phyloP scores from a whole-genome alignment of 805 yeast genomes.

The Blastobotrys americana region DNA sequence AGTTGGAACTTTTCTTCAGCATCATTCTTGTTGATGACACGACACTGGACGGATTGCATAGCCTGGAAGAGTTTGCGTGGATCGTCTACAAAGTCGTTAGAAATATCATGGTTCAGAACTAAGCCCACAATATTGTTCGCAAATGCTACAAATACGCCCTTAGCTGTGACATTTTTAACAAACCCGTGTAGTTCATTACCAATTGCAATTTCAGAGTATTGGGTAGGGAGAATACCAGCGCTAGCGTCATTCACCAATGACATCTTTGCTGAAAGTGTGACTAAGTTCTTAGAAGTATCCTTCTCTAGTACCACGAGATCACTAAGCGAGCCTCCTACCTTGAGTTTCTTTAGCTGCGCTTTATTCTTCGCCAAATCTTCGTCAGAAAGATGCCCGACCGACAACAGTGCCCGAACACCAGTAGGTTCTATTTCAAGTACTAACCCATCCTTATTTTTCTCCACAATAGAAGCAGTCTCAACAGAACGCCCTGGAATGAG shows the following conservation, averaged over 20 bases:
- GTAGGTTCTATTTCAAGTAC: constrained; percentile 50
- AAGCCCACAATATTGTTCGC: constrained; percentile 77
- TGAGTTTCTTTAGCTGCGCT: constrained; percentile 51
- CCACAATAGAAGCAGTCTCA: constrained; percentile 53
- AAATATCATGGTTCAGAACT: constrained; percentile 54
- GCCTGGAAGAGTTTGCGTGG: constrained; percentile 47
- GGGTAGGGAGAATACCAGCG: constrained; percentile 45
- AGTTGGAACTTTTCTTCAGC: constrained; percentile 65
- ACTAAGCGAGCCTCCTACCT: constrained; percentile 52
- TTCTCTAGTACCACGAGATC: constrained; percentile 60
- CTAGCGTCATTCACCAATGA: constrained; percentile 62
- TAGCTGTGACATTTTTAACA: constrained; percentile 66
- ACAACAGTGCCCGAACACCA: constrained; percentile 61
- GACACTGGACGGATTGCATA: constrained; percentile 66
- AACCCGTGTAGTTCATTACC: constrained; percentile 59
- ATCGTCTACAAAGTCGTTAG: constrained; percentile 50
- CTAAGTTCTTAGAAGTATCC: constrained; percentile 52
- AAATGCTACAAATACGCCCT: constrained; percentile 79
- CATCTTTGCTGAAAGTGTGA: constrained; percentile 56
- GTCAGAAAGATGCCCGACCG: constrained; percentile 70
- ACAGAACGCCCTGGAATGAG: constrained; percentile 41
- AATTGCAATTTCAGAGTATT: constrained; percentile 50
- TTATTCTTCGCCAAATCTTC: constrained; percentile 62
- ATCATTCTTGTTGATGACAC: constrained; percentile 60
- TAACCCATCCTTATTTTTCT: constrained; percentile 67